A percentile compares a stretch with the other conserved stretches of the same genome.
These are phyloP conservation scores for Phytomonas sp. DNA, from an alignment of 208 protist species.

Conservation along the genomic window DNA sequence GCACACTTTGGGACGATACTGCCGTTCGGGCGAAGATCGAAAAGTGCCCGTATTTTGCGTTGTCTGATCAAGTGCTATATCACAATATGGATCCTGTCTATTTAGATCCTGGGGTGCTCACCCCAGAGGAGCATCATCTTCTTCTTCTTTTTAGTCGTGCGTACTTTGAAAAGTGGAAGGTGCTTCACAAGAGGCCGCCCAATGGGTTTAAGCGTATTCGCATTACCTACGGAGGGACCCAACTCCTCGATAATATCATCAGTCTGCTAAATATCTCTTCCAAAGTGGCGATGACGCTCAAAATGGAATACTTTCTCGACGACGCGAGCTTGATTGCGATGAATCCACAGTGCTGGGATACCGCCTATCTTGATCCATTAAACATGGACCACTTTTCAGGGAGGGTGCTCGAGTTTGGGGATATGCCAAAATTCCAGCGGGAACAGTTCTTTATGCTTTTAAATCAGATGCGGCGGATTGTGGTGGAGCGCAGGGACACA, in stretches of 20 bases:
- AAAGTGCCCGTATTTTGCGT: constrained; percentile 78
- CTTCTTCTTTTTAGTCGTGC: constrained; percentile 75
- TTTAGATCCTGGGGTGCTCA: constrained; percentile 77
- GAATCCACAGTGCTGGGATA: constrained; percentile 64
- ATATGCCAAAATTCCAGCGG: constrained; percentile 31
- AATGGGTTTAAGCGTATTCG: constrained; percentile 44
- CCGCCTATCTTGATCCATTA: constrained; percentile 64
- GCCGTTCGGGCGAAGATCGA: constrained; percentile 44
- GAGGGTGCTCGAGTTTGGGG: constrained; percentile 79
- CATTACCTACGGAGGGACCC: constrained; percentile 49
- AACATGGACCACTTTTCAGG: constrained; percentile 85
- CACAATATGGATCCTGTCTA: constrained; percentile 86
- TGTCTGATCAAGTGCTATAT: constrained; percentile 80
- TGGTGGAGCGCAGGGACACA: constrained; percentile 55
- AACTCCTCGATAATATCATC: constrained; percentile 56
- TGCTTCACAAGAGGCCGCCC: constrained; percentile 46
- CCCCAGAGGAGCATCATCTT: constrained; percentile 75
- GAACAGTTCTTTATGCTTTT: constrained; percentile 57
- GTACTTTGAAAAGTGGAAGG: constrained; percentile 83
- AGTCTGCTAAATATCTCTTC: constrained; percentile 37
- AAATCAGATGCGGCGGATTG: constrained; percentile 75
- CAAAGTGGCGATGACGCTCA: constrained; percentile 36
- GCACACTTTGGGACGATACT: constrained; percentile 65
- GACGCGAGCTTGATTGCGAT: constrained; percentile 75
- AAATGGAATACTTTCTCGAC: constrained; percentile 74